Conservation (phyloP, 1,284 basidiomycete genomes). For the Fistulina hepatica region DNA sequence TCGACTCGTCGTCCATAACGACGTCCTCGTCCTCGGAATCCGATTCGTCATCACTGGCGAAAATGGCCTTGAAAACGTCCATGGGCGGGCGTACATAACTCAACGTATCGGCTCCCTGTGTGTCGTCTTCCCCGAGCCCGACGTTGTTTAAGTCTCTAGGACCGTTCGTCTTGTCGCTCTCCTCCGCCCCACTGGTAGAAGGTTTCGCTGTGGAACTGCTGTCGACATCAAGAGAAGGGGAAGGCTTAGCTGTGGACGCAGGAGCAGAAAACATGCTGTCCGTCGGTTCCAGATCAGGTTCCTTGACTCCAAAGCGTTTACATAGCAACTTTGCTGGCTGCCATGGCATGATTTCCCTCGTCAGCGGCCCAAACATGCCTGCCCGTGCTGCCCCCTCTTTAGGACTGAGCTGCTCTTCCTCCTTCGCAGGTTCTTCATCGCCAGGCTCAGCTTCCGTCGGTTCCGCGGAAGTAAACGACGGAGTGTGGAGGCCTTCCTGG, state of each 20-base stretch:
- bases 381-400: slow-evolving; percentile 71
- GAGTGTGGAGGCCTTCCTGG: slow-evolving; percentile 66
- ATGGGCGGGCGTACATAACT: slow-evolving; percentile 81
- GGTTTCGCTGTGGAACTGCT: slow-evolving; percentile 16
- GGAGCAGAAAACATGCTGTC: slow-evolving; percentile 18
- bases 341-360: slow-evolving; percentile 66
- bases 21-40: slow-evolving; percentile 50
- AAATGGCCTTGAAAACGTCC: slow-evolving; percentile 94
- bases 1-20: slow-evolving; percentile 15
- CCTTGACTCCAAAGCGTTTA: slow-evolving; percentile 90
- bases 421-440: slow-evolving; percentile 31
- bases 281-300: slow-evolving; percentile 40
- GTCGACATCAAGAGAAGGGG: slow-evolving; percentile 5
- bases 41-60: slow-evolving; percentile 82
- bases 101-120: slow-evolving; percentile 76
- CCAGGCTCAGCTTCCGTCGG: slow-evolving; percentile 21
- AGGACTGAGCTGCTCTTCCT: slow-evolving; percentile 52
- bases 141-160: slow-evolving; percentile 61
- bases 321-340: slow-evolving; percentile 77
- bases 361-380: slow-evolving; percentile 84
- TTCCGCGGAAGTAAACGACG: slow-evolving; percentile 28
- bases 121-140: slow-evolving; percentile 80
- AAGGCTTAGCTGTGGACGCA: slow-evolving; percentile 19
- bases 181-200: slow-evolving; percentile 12
- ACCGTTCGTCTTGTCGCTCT: slow-evolving; percentile 18